Evolutionary conservation across 2,329 filamentous ascomycete genomes (phyloP), one percentile per base, ranked within the genome.

Genomic region (Hyphodiscus sp.): DNA sequence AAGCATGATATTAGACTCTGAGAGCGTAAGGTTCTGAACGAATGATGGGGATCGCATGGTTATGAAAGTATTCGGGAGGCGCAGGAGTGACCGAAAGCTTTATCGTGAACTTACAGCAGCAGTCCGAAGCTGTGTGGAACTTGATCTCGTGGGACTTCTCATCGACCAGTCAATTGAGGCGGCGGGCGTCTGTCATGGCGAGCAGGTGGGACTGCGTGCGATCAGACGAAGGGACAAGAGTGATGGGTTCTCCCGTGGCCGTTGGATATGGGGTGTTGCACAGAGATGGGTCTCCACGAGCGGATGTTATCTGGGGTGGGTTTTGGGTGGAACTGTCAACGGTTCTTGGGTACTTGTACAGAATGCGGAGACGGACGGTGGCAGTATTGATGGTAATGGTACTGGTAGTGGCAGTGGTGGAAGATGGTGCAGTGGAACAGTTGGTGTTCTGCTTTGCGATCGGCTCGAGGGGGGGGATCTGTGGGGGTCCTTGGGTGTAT

Each of bases 121-220:
- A 52, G 41, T 19, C 46, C 20, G 13, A 38, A 19, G 51, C 30
- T 47, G 23, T 26, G 23, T 26, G n/a, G 15, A 41, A 49, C 41
- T 38, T n/a, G 41, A 41, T 29, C 45, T 55, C 49, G 49, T 54
- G 48, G 50, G 48, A 50, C 53, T 53, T 43, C 53, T 52, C 50
- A 54, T 49, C 53, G 47, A 53, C 54, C 19, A 55, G 52, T 54
- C 56, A 63, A 59, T 59, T 58, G 57, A 60, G 51, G 51, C 43
- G 54, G 51, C 42, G 48, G 15, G 47, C 49, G 41, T 47, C 54
- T 51, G 52, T 53, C 60, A 63, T 62, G 55, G 59, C 60, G 56
- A 50, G 53, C 46, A 54, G 51, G 41, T 51, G 7, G n/a, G 18
- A 23, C 18, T 53, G 46, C 15, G 49, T 20, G 41, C 29, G 16